Evolutionary conservation across 306 rosid species (phyloP).

Genomic region (Citrullus amarus): DNA sequence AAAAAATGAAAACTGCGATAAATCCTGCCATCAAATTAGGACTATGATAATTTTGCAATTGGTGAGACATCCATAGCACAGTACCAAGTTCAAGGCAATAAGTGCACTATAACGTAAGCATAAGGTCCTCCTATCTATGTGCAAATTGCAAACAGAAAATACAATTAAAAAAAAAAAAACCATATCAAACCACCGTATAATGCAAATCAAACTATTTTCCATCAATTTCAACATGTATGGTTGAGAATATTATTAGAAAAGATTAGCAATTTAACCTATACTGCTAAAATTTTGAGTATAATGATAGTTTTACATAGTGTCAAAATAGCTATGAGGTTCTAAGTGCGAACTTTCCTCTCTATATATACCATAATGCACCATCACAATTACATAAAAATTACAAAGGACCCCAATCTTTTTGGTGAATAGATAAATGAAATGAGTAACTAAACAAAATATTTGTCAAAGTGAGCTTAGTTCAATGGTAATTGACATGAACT

Average conservation of each 20-base stretch:
- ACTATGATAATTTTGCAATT: too few species aligned
- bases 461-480: too few species aligned
- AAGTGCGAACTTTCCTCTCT: not conserved
- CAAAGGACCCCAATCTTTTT: not conserved
- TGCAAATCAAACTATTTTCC: not conserved
- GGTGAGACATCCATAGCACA: too few species aligned
- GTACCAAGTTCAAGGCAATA: too few species aligned
- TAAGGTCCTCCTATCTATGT: slow-evolving; percentile 35
- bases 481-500: too few species aligned
- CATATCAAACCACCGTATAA: not conserved
- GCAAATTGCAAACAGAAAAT: slow-evolving; percentile 30
- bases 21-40: too few species aligned
- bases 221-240: not conserved
- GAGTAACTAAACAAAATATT: not conserved
- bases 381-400: not conserved
- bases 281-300: not conserved
- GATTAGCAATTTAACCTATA: not conserved
- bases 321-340: not conserved
- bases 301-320: not conserved
- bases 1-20: too few species aligned
- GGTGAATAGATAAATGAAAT: not conserved
- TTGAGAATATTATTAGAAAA: not conserved
- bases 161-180: not conserved
- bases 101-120: too few species aligned
- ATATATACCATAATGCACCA: not conserved